Base-by-base conservation (phyloP, 2,329 filamentous ascomycete species). In the Pseudogymnoascus sp. region DNA sequence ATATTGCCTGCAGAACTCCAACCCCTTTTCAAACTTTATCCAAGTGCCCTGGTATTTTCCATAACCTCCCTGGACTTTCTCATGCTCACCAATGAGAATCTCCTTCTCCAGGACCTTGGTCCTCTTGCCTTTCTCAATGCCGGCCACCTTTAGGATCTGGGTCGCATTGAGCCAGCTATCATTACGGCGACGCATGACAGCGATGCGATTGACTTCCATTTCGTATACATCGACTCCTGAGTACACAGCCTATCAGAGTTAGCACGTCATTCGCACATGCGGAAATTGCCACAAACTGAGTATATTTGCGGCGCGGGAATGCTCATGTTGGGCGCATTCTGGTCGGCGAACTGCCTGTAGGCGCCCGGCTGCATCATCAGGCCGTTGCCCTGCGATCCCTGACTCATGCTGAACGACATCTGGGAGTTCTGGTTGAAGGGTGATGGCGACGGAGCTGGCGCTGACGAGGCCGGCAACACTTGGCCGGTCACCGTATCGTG, bases 31-130 rank as follows among this genome's bases (percentile, higher is more conserved):
- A 72, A 96, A 97, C 72, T 89, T 91, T 72, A 99, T 96, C 95
- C 95, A 99, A 2, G 95, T 99, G 63, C 95, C 95, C 79, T 99
- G 95, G 72, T 99, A 99, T 79, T 97, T 97, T 68, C 95, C 95
- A 72, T 99, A 99, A 4, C 95, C 95, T 35, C 95, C 95, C 75
- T 99, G 95, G 2, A 99, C 93, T 77, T 99, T 99, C 75, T 99
- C 95, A 75, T 99, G 93, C 73, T 96, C 91, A 71, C 95, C 95
- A 0, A 90, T 95, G 67, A 96, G 86, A 64, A 99, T 96, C 76
- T 99, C 95, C 77, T 97, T 97, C 75, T 99, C 95, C 61, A 99
- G 82, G 7, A 97, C 96, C 76, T 97, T 97, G 64, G 95, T 97
- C 69, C 95, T 89, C 77, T 96, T 96, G 65, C 93, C 95, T 78